Evolutionary conservation across 768 basidiomycete genomes (phyloP).

Genomic region (Cyclocybe cylindracea): DNA sequence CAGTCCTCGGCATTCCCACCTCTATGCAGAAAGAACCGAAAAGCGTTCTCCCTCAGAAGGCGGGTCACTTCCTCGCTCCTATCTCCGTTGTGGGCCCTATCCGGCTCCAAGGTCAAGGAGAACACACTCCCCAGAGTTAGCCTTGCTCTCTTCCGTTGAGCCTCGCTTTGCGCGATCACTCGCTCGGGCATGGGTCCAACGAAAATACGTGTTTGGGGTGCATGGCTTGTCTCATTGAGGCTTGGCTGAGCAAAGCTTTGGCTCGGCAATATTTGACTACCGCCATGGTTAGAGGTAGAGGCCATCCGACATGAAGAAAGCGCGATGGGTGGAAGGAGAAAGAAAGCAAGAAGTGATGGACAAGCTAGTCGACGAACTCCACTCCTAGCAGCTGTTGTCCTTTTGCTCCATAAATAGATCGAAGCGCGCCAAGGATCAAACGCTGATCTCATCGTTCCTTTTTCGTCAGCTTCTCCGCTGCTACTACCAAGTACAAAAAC

Average conservation of each 20-base stretch:
- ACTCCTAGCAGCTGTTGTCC: too few relatives aligned
- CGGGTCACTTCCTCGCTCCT: conserved; percentile 41
- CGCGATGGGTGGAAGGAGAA: neutral
- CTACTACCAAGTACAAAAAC: too few relatives aligned
- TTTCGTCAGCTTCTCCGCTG: too few relatives aligned
- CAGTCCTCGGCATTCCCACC: conserved; percentile 72
- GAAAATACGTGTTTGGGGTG: conserved; percentile 54
- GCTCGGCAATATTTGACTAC: neutral
- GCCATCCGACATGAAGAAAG: conserved; percentile 7
- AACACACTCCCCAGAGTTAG: conserved; percentile 22
- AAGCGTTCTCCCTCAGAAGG: conserved; percentile 61
- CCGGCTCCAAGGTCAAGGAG: conserved; percentile 17
- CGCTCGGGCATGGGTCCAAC: conserved; percentile 78
- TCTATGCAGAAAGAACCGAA: conserved; percentile 59
- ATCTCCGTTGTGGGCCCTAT: conserved; percentile 27
- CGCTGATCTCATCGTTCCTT: too few relatives aligned
- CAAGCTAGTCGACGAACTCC: too few relatives aligned
- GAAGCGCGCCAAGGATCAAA: too few relatives aligned
- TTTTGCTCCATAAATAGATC: too few relatives aligned
- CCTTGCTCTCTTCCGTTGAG: conserved; percentile 29
- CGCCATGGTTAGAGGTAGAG: neutral
- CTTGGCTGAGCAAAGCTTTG: neutral
- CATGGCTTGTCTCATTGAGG: neutral
- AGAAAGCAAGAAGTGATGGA: too few relatives aligned
- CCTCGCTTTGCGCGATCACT: conserved; percentile 43